phyloP scores from a whole-genome alignment of 1,284 basidiomycete species.

The Trichosporon asahii region DNA sequence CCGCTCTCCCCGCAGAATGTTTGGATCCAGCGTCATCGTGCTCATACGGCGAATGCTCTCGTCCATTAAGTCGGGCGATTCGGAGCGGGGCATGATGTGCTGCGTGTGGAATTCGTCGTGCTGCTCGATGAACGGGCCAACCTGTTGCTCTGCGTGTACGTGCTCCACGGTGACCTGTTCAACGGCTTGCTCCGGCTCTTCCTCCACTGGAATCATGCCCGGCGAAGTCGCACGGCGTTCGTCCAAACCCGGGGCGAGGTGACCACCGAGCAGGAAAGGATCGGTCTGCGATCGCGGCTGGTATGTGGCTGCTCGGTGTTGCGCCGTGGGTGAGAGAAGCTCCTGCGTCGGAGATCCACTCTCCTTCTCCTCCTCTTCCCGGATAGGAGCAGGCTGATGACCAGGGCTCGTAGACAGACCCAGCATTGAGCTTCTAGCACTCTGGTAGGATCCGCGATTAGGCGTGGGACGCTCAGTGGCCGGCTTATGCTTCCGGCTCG shows the following conservation, averaged over 20 bases:
- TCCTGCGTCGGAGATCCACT: constrained; percentile 13
- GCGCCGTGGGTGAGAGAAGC: constrained; percentile 12
- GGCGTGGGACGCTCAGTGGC: background rate
- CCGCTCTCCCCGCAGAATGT: constrained; percentile 26
- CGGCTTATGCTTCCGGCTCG: constrained; percentile 28
- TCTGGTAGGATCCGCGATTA: background rate
- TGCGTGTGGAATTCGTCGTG: constrained; percentile 3
- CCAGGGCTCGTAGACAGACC: background rate
- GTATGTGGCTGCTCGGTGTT: constrained; percentile 12
- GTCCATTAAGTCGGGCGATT: constrained; percentile 25
- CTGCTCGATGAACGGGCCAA: constrained; percentile 7
- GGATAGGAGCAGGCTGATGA: constrained; percentile 26
- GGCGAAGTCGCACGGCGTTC: background rate
- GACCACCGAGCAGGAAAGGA: constrained; percentile 15
- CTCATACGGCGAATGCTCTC: constrained; percentile 19
- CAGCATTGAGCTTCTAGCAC: constrained; percentile 3
- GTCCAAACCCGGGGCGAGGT: background rate
- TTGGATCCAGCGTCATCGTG: constrained; percentile 36
- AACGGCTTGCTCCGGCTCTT: constrained; percentile 13
- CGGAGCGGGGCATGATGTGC: constrained; percentile 18
- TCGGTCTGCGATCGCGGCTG: constrained; percentile 25
- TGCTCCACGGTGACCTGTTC: constrained; percentile 22
- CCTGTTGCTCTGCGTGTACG: constrained; percentile 20
- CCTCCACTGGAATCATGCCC: constrained; percentile 1
- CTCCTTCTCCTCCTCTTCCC: constrained; percentile 28